Percentiles rank a stretch among this genome's conserved stretches.
Conservation (phyloP, 2,329 filamentous ascomycete species). For the Acrocalymma vagum region DNA sequence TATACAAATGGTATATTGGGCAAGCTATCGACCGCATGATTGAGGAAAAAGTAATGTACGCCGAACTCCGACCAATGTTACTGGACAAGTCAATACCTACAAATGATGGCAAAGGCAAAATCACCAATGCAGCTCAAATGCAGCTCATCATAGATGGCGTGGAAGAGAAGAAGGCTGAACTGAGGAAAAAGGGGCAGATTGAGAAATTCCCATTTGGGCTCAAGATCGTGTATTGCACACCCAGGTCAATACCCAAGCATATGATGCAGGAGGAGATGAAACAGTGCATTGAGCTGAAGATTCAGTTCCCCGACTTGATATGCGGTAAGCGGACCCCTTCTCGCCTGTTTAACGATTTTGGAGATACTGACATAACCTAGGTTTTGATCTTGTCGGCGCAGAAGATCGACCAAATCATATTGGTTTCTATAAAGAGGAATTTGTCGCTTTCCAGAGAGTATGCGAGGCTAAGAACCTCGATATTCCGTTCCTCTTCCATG, state of each 20-base stretch:
- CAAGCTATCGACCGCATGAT: constrained; percentile 69
- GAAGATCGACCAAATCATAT: constrained; percentile 71
- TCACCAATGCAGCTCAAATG: constrained; percentile 69
- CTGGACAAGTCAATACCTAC: constrained; percentile 70
- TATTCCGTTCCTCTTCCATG: constrained; percentile 80
- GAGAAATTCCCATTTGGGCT: constrained; percentile 67
- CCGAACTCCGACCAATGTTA: constrained; percentile 75
- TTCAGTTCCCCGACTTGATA: constrained; percentile 65
- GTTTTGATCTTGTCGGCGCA: constrained; percentile 74
- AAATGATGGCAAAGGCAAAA: constrained; percentile 62
- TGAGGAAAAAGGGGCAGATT: constrained; percentile 45
- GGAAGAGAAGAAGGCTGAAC: constrained; percentile 54
- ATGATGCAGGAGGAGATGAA: constrained; percentile 63
- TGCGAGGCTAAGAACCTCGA: constrained; percentile 60
- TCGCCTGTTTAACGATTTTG: too few relatives aligned
- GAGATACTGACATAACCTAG: constrained; percentile 48
- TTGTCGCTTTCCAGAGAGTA: constrained; percentile 64
- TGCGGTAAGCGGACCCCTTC: constrained; percentile 60
- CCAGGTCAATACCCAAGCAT: constrained; percentile 63
- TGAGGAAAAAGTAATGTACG: constrained; percentile 73
- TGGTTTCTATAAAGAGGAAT: constrained; percentile 65
- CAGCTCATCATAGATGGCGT: constrained; percentile 56
- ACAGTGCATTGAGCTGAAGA: constrained; percentile 70
- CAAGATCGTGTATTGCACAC: constrained; percentile 77
- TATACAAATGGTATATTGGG: constrained; percentile 69